phyloP scores from a whole-genome alignment of 768 basidiomycete species.

The Paxillus ammoniavirescens region DNA sequence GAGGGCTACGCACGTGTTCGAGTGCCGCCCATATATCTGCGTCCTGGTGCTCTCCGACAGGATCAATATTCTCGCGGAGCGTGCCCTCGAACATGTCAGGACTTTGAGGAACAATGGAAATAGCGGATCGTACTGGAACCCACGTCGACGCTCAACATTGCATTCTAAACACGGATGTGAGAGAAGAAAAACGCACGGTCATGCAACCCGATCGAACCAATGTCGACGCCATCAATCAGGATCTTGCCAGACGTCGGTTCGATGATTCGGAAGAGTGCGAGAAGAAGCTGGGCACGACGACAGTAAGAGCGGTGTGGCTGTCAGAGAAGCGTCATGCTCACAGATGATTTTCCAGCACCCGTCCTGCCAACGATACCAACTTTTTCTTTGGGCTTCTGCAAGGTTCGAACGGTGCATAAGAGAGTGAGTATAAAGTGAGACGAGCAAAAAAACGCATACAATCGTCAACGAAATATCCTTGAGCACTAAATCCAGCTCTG shows the following conservation, averaged over 20 bases:
- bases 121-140: conserved; percentile 58
- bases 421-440: background rate
- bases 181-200: conserved; percentile 33
- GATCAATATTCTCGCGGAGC: conserved; percentile 87
- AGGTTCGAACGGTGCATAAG: conserved; percentile 6
- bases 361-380: conserved; percentile 89
- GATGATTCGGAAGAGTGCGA: conserved; percentile 76
- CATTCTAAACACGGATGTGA: no score
- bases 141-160: background rate
- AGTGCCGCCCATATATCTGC: conserved; percentile 86
- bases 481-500: conserved; percentile 78
- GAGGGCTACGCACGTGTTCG: conserved; percentile 45
- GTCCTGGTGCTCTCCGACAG: conserved; percentile 71
- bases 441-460: conserved; percentile 35
- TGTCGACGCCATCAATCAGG: conserved; percentile 72
- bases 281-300: conserved; percentile 43
- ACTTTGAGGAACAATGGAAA: conserved; percentile 86
- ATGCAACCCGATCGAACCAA: conserved; percentile 71
- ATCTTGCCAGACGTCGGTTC: conserved; percentile 70
- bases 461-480: conserved; percentile 70
- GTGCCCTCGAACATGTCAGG: conserved; percentile 72
- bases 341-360: conserved; percentile 77
- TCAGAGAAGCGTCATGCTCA: conserved; percentile 27
- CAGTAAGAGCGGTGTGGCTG: background rate
- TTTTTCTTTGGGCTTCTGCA: conserved; percentile 75